Base-by-base conservation (phyloP, 2,329 filamentous ascomycete species). In the Pseudogymnoascus sp. region DNA sequence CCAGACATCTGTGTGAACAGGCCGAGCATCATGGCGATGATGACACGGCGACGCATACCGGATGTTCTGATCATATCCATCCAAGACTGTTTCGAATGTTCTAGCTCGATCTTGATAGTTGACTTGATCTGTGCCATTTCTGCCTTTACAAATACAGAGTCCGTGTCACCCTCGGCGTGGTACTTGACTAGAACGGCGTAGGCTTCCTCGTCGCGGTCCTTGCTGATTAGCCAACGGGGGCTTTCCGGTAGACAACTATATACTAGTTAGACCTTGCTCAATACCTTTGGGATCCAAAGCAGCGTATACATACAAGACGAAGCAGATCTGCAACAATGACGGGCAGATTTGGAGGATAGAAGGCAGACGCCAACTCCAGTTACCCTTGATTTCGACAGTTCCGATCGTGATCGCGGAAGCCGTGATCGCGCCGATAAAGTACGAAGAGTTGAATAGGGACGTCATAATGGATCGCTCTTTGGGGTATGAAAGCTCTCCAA, bases 111-210 rank as follows among this genome's bases (percentile, higher is more conserved):
- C 31, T 78, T 77, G 68, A 86, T 81, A 0, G 84, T 83, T 3
- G 79, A 77, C 60, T 80, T 76, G 67, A 88, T 87, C 71, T 87
- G 83, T 0, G 79, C 79, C 69, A 86, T 81, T 69, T 88, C 85
- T 7, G 82, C 83, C 61, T 79, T 77, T 26, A 86, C 82, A 11
- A 86, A 78, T 11, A 79, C 73, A 0, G 80, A 83, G 36, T 77
- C 71, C 5, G 69, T 69, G 60, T 84, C 76, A 2, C 80, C 82
- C 68, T 84, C 82, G 16, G 81, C 81, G 66, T 82, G 79, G 68
- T 80, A 81, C 68, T 68, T 31, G 5, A 64, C 78, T 62, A 90
- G 77, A 5, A 83, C 80, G 5, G 77, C 73, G n/a, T 81, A 75
- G 0, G 83, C 84, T 67, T 86, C 78, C 18, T 86, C 82, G 14